Conservation (phyloP, 441 rosid genomes). For the Arabidopsis hybrid region DNA sequence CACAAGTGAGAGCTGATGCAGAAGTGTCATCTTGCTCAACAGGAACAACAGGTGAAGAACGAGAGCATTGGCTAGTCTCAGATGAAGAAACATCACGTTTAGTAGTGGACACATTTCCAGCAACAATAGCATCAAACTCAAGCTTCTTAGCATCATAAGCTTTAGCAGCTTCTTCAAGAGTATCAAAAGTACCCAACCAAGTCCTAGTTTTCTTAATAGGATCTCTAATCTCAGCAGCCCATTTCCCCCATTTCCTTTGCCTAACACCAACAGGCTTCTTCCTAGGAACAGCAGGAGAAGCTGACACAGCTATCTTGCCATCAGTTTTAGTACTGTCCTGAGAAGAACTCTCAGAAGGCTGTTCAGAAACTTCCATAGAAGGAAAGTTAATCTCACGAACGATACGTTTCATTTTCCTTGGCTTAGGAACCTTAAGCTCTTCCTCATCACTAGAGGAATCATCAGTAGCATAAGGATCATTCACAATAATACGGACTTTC, state of each 20-base stretch:
- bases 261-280: conserved; percentile 80
- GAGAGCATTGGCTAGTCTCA: conserved; percentile 63
- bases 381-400: conserved; percentile 64
- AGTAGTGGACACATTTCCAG: conserved; percentile 4
- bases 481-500: conserved; percentile 71
- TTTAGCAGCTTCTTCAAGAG: conserved; percentile 81
- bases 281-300: conserved; percentile 31
- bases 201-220: conserved; percentile 65
- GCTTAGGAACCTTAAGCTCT: conserved; percentile 37
- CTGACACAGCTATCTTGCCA: conserved; percentile 30
- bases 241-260: conserved; percentile 96
- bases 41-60: conserved; percentile 29
- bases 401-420: conserved; percentile 50
- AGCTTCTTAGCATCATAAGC: conserved; percentile 72
- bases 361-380: conserved; percentile 23
- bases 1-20: conserved; percentile 40
- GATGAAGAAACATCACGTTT: conserved; percentile 34
- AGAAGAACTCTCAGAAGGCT: conserved; percentile 58
- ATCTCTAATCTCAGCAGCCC: conserved; percentile 97
- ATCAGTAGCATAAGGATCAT: conserved; percentile 93
- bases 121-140: conserved; percentile 62
- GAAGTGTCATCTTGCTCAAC: conserved; percentile 51
- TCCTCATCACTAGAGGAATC: conserved; percentile 79
- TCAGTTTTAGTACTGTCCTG: conserved; percentile 59
- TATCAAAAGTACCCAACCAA: conserved; percentile 90